phyloP scores from a whole-genome alignment of 208 protist species.

The Endotrypanum monterogeii region DNA sequence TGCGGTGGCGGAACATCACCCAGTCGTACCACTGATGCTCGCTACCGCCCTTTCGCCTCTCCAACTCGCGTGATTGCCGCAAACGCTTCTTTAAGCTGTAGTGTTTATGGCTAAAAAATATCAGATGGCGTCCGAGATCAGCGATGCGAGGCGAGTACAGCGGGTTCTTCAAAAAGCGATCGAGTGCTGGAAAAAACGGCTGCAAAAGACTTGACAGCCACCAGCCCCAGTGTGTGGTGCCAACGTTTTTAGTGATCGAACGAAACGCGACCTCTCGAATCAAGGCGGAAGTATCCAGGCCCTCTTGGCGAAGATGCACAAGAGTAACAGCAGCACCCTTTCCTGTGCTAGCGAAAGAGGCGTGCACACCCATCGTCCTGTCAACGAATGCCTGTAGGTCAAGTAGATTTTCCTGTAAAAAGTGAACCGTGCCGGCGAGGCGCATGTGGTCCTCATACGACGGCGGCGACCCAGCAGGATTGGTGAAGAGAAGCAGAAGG shows the following conservation, averaged over 20 bases:
- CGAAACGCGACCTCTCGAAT: slow-evolving; percentile 86
- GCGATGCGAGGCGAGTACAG: slow-evolving; percentile 88
- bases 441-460: slow-evolving; percentile 81
- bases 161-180: slow-evolving; percentile 87
- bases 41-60: slow-evolving; percentile 77
- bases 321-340: slow-evolving; percentile 39
- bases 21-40: slow-evolving; percentile 93
- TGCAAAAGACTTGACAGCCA: slow-evolving; percentile 73
- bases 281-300: slow-evolving; percentile 62
- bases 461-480: slow-evolving; percentile 29
- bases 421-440: slow-evolving; percentile 77
- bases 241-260: slow-evolving; percentile 82
- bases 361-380: slow-evolving; percentile 67
- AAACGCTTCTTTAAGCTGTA: slow-evolving; percentile 76
- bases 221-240: slow-evolving; percentile 92
- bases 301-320: slow-evolving; percentile 80
- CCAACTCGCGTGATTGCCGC: slow-evolving; percentile 72
- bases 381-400: slow-evolving; percentile 59
- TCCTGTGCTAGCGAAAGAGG: slow-evolving; percentile 54
- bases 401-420: slow-evolving; percentile 70
- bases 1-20: slow-evolving; percentile 85
- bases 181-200: slow-evolving; percentile 51
- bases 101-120: slow-evolving; percentile 92
- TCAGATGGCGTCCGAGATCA: slow-evolving; percentile 84
- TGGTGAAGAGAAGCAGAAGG: slow-evolving; percentile 58